Percentiles rank a stretch among this genome's conserved stretches.
Conservation (phyloP, 768 basidiomycete genomes). For the Mycena haematopus region DNA sequence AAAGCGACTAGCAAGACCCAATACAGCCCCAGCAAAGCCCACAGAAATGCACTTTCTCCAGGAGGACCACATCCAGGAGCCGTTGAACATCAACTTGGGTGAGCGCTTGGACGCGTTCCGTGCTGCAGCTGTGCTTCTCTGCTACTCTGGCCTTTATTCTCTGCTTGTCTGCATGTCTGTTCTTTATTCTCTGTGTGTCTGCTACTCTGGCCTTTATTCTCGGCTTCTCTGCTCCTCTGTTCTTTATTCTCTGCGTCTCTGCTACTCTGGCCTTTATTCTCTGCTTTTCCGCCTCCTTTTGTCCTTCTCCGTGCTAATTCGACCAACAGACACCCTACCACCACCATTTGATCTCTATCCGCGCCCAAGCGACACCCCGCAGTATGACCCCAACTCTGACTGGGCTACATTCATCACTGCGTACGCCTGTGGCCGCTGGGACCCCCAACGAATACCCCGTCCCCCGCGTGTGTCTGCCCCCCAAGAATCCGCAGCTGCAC, state of each 20-base stretch:
- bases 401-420: conserved; percentile 82
- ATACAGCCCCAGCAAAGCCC: conserved; percentile 10
- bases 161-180: neutral
- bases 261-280: neutral
- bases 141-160: neutral
- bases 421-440: conserved; percentile 81
- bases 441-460: conserved; percentile 73
- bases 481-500: conserved; percentile 10
- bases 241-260: neutral
- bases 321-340: conserved; percentile 1
- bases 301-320: neutral
- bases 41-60: neutral
- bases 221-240: neutral
- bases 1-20: conserved; percentile 4
- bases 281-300: neutral
- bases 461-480: conserved; percentile 48
- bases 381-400: conserved; percentile 41
- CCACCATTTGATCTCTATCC: conserved; percentile 9
- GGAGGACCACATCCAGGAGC: conserved; percentile 10
- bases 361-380: neutral
- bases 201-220: neutral
- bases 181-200: neutral
- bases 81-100: conserved; percentile 17
- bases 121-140: no score
- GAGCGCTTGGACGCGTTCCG: neutral